These are phyloP conservation scores for Eucalyptus cladocalyx DNA, from an alignment of 345 rosid genomes.

Conservation along the genomic window DNA sequence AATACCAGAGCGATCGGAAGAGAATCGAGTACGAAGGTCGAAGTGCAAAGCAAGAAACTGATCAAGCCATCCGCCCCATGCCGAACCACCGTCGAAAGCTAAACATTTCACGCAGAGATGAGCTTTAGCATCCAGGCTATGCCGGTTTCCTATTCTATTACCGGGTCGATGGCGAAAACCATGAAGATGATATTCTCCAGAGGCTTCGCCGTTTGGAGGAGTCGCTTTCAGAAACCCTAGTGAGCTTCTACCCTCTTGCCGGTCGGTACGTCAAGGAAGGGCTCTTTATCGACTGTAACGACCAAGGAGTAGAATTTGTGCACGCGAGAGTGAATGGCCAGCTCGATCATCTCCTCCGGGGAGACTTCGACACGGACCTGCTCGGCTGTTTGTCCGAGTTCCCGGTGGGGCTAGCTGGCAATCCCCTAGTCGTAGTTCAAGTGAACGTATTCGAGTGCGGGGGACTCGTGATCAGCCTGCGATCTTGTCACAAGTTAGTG, in stretches of 20 bases:
- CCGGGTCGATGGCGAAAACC: neutral
- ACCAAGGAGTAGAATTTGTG: neutral
- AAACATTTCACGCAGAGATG: neutral
- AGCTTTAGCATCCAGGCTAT: neutral
- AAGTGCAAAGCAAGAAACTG: neutral
- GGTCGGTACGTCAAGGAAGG: neutral
- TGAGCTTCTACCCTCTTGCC: neutral
- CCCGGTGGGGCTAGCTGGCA: neutral
- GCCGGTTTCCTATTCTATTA: neutral
- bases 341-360: neutral
- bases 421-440: neutral
- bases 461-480: neutral
- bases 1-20: neutral
- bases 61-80: neutral
- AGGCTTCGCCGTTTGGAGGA: neutral
- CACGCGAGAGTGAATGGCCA: neutral
- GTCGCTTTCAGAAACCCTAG: neutral
- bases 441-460: neutral
- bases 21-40: neutral
- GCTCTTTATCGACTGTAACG: neutral
- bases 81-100: neutral
- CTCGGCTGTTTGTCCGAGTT: neutral
- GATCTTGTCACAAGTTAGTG: neutral
- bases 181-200: neutral
- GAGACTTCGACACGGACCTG: neutral